A percentile compares a stretch with the other conserved stretches of the same genome.
Conservation (phyloP, 1,284 basidiomycete species). For the Naganishia sp. region DNA sequence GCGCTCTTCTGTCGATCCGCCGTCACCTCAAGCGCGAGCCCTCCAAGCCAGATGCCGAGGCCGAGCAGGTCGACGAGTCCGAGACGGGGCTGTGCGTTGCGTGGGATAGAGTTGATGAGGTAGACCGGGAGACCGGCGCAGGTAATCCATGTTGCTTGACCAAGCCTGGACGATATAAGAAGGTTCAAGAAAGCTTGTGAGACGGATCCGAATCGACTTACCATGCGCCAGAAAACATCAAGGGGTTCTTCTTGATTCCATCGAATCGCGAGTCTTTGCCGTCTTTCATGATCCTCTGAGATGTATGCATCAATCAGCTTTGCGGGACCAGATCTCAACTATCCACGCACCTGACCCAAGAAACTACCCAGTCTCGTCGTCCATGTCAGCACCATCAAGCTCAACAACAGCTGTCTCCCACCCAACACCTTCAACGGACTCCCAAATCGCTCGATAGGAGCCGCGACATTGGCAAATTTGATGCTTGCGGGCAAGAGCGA, state of each 20-base stretch:
- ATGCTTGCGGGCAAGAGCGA: constrained; percentile 51
- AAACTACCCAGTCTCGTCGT: constrained; percentile 65
- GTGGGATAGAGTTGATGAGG: constrained; percentile 66
- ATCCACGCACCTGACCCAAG: constrained; percentile 59
- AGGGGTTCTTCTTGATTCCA: constrained; percentile 65
- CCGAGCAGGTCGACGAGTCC: constrained; percentile 63
- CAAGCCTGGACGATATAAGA: constrained; percentile 49
- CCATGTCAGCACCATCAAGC: constrained; percentile 63
- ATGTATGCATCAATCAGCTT: constrained; percentile 1
- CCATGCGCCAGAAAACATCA: constrained; percentile 67
- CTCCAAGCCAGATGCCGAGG: constrained; percentile 62
- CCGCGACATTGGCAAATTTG: constrained; percentile 26
- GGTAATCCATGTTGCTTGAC: constrained; percentile 73
- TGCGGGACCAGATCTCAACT: neutral
- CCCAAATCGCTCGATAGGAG: constrained; percentile 24
- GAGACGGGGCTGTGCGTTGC: constrained; percentile 62
- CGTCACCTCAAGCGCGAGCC: constrained; percentile 64
- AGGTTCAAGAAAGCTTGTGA: neutral
- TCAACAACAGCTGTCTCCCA: constrained; percentile 64
- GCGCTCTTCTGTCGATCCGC: constrained; percentile 70
- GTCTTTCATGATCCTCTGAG: constrained; percentile 57
- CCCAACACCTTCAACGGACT: constrained; percentile 59
- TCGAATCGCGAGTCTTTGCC: constrained; percentile 70
- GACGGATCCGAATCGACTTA: constrained; percentile 34
- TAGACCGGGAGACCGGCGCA: constrained; percentile 70